Base-by-base conservation (phyloP, 805 yeast species). In the Candida pseudofarinosa region DNA sequence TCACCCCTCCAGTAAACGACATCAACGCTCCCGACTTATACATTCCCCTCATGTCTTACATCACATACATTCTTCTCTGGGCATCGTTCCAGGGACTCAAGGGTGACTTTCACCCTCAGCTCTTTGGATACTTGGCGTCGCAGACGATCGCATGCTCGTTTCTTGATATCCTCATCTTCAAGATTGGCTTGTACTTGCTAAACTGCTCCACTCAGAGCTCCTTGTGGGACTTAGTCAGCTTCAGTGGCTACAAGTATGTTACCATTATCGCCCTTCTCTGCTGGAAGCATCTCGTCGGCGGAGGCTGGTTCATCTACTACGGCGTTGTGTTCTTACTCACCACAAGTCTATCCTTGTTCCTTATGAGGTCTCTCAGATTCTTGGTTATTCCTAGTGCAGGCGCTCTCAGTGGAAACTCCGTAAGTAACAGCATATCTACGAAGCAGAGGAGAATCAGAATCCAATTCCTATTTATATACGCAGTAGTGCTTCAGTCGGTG, bases 11-110 rank as follows among this genome's bases (percentile, higher is more conserved):
- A 13, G 65, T 77, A 37, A 87, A 85, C 47, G 99, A 93, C 60
- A 74, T 84, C 44, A 93, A 95, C 57, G 95, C 98, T 0, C 99
- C 99, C 2, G 99, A 93, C 61, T 76, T 93, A 70, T 93, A 93
- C 63, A 87, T 93, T 42, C 99, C 99, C 4, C 65, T 87, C 47
- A 93, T 95, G 97, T 87, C 97, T 1, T 78, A 85, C 54, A 79
- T 88, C 39, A 88, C 98, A 0, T 90, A 90, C 57, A 83, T 91
- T 39, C 68, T 93, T 46, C 73, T 88, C 31, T 81, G 91, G 77
- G 91, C 96, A 2, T 75, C 85, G 17, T 76, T 85, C 49, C 85
- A 87, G 45, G 99, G 99, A 8, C 65, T 91, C 41, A 78, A 81
- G 43, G 97, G 96, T 19, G 82, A 82, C 23, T 93, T 93, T 70